phyloP scores from a whole-genome alignment of 2,329 filamentous ascomycete genomes.

The Diaporthe capsici region DNA sequence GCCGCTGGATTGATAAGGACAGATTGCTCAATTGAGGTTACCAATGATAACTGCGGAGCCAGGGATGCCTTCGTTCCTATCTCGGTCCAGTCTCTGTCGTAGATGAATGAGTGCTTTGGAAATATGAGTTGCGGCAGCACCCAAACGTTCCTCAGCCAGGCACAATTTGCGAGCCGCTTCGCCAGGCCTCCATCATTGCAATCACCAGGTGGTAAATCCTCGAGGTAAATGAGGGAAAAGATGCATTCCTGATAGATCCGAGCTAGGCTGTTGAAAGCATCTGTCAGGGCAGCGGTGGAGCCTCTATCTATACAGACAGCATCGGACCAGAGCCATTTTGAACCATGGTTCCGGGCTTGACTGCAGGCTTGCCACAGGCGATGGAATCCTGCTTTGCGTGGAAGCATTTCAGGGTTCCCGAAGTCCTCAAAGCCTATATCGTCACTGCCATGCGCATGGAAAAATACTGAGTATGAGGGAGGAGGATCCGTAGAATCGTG shows the following conservation, averaged over 20 bases:
- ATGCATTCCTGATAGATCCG: neutral
- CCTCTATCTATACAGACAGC: neutral
- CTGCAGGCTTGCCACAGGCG: neutral
- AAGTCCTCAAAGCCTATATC: neutral
- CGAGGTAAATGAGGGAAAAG: neutral
- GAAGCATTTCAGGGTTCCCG: neutral
- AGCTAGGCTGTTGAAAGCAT: neutral
- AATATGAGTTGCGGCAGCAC: neutral
- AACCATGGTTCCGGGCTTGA: neutral
- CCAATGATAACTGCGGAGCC: neutral
- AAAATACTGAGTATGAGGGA: neutral
- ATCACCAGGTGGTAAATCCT: neutral
- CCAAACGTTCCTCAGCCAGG: neutral
- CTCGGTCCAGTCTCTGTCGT: neutral
- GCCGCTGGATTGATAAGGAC: neutral
- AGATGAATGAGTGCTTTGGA: neutral
- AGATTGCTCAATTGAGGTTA: neutral
- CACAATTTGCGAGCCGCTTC: neutral
- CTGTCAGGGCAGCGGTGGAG: neutral
- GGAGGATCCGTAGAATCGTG: neutral
- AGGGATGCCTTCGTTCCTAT: neutral
- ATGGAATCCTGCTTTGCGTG: neutral
- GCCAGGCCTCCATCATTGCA: neutral
- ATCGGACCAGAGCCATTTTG: neutral
- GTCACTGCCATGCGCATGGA: neutral